phyloP scores from a whole-genome alignment of 306 rosid genomes.

The Quercus mongolica region DNA sequence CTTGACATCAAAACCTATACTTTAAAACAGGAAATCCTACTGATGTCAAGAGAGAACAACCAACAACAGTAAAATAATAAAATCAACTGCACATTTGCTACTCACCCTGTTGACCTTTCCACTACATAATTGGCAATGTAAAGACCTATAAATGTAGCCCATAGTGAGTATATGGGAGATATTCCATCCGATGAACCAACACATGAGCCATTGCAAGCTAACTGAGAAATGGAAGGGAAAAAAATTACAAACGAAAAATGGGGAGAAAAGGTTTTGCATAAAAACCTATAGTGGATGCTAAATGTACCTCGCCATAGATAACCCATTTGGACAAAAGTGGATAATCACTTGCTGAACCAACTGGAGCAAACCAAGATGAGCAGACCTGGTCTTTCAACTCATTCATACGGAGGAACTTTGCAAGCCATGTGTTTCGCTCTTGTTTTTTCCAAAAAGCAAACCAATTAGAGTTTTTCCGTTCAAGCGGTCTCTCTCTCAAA shows the following conservation, averaged over 20 bases:
- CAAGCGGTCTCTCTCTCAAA: slow-evolving; percentile 57
- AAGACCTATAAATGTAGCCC: slow-evolving; percentile 98
- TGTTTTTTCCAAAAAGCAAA: slow-evolving; percentile 75
- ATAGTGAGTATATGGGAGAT: slow-evolving; percentile 90
- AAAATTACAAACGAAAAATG: slow-evolving; percentile 5
- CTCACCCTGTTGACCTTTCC: slow-evolving; percentile 98
- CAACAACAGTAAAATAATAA: slow-evolving; percentile 7
- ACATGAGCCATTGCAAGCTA: slow-evolving; percentile 91
- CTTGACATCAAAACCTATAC: neutral
- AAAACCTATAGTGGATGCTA: slow-evolving; percentile 3
- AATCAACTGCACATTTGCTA: slow-evolving; percentile 14
- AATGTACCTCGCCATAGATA: slow-evolving; percentile 89
- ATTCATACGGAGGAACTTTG: slow-evolving; percentile 73
- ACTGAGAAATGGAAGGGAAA: slow-evolving; percentile 41
- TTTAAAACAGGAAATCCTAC: neutral
- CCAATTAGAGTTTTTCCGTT: slow-evolving; percentile 50
- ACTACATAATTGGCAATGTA: slow-evolving; percentile 96
- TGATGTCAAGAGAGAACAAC: neutral
- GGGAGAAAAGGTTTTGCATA: slow-evolving; percentile 5
- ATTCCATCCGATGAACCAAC: slow-evolving; percentile 79
- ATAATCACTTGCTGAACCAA: slow-evolving; percentile 96
- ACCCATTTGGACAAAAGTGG: slow-evolving; percentile 98
- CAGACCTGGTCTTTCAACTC: slow-evolving; percentile 92
- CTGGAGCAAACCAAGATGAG: slow-evolving; percentile 99
- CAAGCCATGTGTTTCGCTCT: slow-evolving; percentile 80